A percentile compares a stretch with the other conserved stretches of the same genome.
Evolutionary conservation across 495 filamentous ascomycete genomes (phyloP).

Genomic region (Durotheca rogersii): DNA sequence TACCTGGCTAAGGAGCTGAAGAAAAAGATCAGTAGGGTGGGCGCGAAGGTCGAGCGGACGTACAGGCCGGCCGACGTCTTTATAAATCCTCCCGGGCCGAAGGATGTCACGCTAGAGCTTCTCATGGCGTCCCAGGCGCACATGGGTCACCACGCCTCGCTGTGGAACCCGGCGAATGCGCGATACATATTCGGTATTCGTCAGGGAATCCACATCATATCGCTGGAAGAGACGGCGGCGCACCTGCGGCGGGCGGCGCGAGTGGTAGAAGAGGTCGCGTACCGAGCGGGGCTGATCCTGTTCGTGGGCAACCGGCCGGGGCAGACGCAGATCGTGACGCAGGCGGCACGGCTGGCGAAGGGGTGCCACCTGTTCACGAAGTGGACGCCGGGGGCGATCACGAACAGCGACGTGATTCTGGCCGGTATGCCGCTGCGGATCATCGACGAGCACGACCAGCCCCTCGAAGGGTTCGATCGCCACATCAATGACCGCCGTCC

Average conservation of each 20-base stretch:
- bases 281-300: slow-evolving; percentile 78
- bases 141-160: slow-evolving; percentile 85
- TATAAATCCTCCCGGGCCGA: slow-evolving; percentile 67
- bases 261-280: slow-evolving; percentile 82
- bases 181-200: slow-evolving; percentile 94
- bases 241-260: slow-evolving; percentile 87
- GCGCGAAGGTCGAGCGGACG: slow-evolving; percentile 52
- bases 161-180: slow-evolving; percentile 94
- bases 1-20: slow-evolving; percentile 26
- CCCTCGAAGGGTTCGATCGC: slow-evolving; percentile 63
- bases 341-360: slow-evolving; percentile 72
- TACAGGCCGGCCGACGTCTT: slow-evolving; percentile 71
- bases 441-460: slow-evolving; percentile 68
- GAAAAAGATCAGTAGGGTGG: slow-evolving; percentile 46
- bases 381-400: slow-evolving; percentile 91
- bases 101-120: slow-evolving; percentile 85
- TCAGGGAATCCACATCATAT: slow-evolving; percentile 90
- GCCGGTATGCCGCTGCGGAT: slow-evolving; percentile 63
- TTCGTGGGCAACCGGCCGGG: slow-evolving; percentile 86
- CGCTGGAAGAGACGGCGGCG: slow-evolving; percentile 79
- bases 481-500: slow-evolving; percentile 61
- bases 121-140: slow-evolving; percentile 89
- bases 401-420: slow-evolving; percentile 88
- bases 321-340: slow-evolving; percentile 74
- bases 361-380: slow-evolving; percentile 90